Percentiles rank a stretch among this genome's conserved stretches.
Evolutionary conservation across 2,329 filamentous ascomycete genomes (phyloP).

Genomic region (Botrytis deweyae): DNA sequence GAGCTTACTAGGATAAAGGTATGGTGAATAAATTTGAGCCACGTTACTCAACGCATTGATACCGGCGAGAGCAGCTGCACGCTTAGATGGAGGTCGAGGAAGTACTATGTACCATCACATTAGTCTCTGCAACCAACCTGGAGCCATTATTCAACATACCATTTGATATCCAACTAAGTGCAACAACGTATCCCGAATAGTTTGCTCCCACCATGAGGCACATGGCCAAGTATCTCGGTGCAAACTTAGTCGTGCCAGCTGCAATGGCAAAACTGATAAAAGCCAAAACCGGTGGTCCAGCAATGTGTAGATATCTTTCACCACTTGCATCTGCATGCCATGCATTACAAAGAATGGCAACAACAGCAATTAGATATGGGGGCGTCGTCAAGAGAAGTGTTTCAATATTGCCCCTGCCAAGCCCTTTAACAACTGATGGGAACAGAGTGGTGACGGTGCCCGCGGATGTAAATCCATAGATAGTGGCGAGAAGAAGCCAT

Average conservation of each 20-base stretch:
- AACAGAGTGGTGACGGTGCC: constrained; percentile 37
- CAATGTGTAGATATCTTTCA: constrained; percentile 28
- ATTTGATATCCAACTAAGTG: constrained; percentile 71
- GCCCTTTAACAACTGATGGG: constrained; percentile 24
- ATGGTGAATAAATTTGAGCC: constrained; percentile 65
- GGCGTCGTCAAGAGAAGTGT: constrained; percentile 25
- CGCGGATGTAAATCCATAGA: constrained; percentile 23
- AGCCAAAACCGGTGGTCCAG: constrained; percentile 25
- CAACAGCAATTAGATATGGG: constrained; percentile 30
- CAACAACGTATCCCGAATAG: constrained; percentile 44
- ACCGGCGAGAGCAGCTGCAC: constrained; percentile 28
- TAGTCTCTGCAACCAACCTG: background rate
- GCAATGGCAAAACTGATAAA: constrained; percentile 29
- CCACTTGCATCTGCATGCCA: constrained; percentile 24
- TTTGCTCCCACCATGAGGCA: constrained; percentile 18
- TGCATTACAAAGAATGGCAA: constrained; percentile 24
- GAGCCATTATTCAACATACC: background rate
- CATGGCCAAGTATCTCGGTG: constrained; percentile 29
- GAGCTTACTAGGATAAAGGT: constrained; percentile 44
- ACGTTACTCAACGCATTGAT: constrained; percentile 48
- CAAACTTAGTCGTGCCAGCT: constrained; percentile 24
- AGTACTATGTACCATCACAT: constrained; percentile 38
- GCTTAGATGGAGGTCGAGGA: constrained; percentile 29
- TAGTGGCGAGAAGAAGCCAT: constrained; percentile 17
- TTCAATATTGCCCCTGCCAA: background rate